Base-by-base conservation (phyloP, 805 yeast genomes). In the Clavispora vitiphila region DNA sequence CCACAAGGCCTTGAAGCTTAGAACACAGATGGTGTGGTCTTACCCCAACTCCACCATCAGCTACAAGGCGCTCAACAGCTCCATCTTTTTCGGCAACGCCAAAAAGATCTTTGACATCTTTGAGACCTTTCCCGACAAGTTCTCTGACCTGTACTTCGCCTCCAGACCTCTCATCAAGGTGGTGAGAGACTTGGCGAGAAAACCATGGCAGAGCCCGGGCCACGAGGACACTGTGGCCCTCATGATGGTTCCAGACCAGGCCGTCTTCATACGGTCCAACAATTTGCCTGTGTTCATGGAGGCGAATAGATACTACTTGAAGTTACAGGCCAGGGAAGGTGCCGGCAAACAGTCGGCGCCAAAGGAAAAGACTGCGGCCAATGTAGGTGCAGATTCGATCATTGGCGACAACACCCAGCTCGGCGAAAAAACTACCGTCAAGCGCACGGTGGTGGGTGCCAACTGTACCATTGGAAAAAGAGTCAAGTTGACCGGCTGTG, bases 1-100 rank as follows among this genome's bases (percentile, higher is more conserved):
- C 47, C 78, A 81, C 42, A 86, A 89, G 63, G 76, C 80, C 35
- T 67, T 93, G 40, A 78, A 81, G 47, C 68, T 91, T 39, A 78
- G 98, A 64, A 83, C 93, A 35, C 93, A 90, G 50, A 73, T 93
- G 78, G 70, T 85, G 27, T 93, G 98, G 98, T 78, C 84, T 60
- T 80, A 81, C 59, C 95, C 97, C 31, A 77, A 80, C 47, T 67
- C 88, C 4, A 75, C 79, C 14, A 86, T 89, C 7, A 85, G 96
- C 14, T 81, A 90, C 4, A 81, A 79, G 46, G 64, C 89, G 43
- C 69, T 88, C 44, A 84, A 87, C 56, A 74, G 95, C 8, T 78
- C 81, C 40, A 84, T 93, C 21, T 69, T 67, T 42, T 67, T 69
- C 46, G 73, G 72, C 2, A 55, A 64, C 20, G 42, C 51, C n/a